Evolutionary conservation across 768 basidiomycete species (phyloP).

Genomic region (Collybia nuda): DNA sequence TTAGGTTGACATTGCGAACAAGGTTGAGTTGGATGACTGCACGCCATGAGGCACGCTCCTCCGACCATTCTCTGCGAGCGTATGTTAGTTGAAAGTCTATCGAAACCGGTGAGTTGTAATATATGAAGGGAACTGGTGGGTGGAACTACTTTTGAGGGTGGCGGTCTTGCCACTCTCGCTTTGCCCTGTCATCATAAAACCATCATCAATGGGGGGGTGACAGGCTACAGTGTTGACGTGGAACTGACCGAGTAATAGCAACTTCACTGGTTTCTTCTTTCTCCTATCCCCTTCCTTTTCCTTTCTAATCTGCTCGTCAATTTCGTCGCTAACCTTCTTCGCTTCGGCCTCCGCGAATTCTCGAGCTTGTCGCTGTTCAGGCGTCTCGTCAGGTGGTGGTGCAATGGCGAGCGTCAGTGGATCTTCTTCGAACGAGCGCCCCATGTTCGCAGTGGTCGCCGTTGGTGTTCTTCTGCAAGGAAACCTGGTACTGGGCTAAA

Average conservation of each 20-base stretch:
- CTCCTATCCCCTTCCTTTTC: slow-evolving; percentile 60
- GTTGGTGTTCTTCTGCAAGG: slow-evolving; percentile 8
- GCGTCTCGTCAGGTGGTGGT: slow-evolving; percentile 66
- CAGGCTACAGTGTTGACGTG: not conserved
- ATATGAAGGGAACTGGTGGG: slow-evolving; percentile 8
- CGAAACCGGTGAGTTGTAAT: slow-evolving; percentile 1
- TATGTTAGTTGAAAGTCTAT: slow-evolving; percentile 77
- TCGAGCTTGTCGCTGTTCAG: slow-evolving; percentile 51
- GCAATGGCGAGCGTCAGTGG: slow-evolving; percentile 59
- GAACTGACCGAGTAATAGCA: slow-evolving; percentile 63
- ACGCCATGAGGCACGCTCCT: slow-evolving; percentile 72
- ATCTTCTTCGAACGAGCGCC: slow-evolving; percentile 48
- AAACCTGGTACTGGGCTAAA: slow-evolving; percentile 7
- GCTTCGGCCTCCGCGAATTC: slow-evolving; percentile 66
- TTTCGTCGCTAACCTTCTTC: slow-evolving; percentile 63
- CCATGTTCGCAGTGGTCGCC: slow-evolving; percentile 16
- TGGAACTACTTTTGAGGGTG: slow-evolving; percentile 65
- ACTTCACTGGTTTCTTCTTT: slow-evolving; percentile 68
- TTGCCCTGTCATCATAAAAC: slow-evolving; percentile 38
- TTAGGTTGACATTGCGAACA: slow-evolving; percentile 67
- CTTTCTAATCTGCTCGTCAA: slow-evolving; percentile 69
- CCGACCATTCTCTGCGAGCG: slow-evolving; percentile 65
- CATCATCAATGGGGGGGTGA: not conserved
- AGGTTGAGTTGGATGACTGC: slow-evolving; percentile 79
- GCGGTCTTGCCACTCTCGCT: slow-evolving; percentile 82